Evolutionary conservation across 1,284 basidiomycete species (phyloP).

Genomic region (Xerocomus minutiporus): DNA sequence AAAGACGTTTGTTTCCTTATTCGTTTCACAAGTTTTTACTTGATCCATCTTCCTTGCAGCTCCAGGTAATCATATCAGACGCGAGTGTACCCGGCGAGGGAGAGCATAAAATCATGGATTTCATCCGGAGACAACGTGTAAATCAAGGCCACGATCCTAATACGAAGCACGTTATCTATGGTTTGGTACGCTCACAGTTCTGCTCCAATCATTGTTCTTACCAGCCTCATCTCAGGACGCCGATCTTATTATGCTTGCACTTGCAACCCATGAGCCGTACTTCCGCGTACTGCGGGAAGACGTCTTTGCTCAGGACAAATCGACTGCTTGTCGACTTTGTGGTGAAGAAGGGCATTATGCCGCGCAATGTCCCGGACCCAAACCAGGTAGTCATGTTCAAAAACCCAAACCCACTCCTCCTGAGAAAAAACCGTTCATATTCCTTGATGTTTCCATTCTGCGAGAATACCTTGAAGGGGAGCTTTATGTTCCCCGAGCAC

Average conservation of each 20-base stretch:
- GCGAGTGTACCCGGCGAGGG: slow-evolving; percentile 97
- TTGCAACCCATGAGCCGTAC: slow-evolving; percentile 97
- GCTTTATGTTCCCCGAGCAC: slow-evolving; percentile 72
- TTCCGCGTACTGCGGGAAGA: slow-evolving; percentile 98
- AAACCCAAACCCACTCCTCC: slow-evolving; percentile 59
- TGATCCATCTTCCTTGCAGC: slow-evolving; percentile 38
- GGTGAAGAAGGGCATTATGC: slow-evolving; percentile 94
- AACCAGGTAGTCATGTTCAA: slow-evolving; percentile 61
- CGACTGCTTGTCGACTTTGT: slow-evolving; percentile 83
- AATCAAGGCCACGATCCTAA: slow-evolving; percentile 92
- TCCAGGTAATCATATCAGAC: slow-evolving; percentile 96
- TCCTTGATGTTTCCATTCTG: slow-evolving; percentile 92
- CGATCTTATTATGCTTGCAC: slow-evolving; percentile 97
- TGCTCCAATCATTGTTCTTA: slow-evolving; percentile 5
- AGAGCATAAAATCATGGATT: slow-evolving; percentile 99
- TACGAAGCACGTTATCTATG: slow-evolving; percentile 96
- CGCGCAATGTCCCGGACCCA: slow-evolving; percentile 82
- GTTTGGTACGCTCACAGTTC: slow-evolving; percentile 59
- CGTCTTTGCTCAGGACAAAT: slow-evolving; percentile 86
- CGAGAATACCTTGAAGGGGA: slow-evolving; percentile 98
- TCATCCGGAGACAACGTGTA: slow-evolving; percentile 85
- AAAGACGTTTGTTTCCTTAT: slow-evolving; percentile 61
- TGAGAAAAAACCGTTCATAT: slow-evolving; percentile 97
- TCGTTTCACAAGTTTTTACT: not conserved
- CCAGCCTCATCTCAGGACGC: slow-evolving; percentile 67